Conservation (phyloP, 2,329 filamentous ascomycete genomes). For the Sporothrix globosa region DNA sequence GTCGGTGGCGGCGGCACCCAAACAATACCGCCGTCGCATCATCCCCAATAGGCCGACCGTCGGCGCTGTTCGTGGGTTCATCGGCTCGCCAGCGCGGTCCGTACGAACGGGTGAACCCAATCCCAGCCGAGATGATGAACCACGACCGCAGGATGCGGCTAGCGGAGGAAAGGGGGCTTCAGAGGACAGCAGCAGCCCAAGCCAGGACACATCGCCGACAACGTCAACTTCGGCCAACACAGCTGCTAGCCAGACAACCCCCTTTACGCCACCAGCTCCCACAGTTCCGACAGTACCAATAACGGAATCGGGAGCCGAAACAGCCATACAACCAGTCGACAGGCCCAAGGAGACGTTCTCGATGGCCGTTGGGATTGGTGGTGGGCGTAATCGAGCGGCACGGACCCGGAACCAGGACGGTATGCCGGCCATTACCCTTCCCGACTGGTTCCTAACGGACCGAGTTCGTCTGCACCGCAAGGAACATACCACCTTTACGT, state of each 20-base stretch:
- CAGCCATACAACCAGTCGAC: not conserved
- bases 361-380: slow-evolving; percentile 37
- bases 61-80: slow-evolving; percentile 23
- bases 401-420: slow-evolving; percentile 26
- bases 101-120: slow-evolving; percentile 30
- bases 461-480: slow-evolving; percentile 49
- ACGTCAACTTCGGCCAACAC: not conserved
- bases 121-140: slow-evolving; percentile 11
- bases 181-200: not conserved
- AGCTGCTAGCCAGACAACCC: not conserved
- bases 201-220: not conserved
- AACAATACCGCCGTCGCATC: slow-evolving; percentile 22
- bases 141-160: not conserved
- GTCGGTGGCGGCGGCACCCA: slow-evolving; percentile 31
- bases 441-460: slow-evolving; percentile 58
- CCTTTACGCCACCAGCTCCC: not conserved
- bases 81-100: slow-evolving; percentile 20
- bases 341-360: slow-evolving; percentile 33
- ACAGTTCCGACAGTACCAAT: slow-evolving; percentile 9
- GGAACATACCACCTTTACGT: slow-evolving; percentile 13
- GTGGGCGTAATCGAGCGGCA: slow-evolving; percentile 35
- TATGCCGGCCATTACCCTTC: slow-evolving; percentile 57
- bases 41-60: not conserved
- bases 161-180: not conserved
- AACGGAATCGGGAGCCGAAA: too few species aligned